Conservation (phyloP, 139 green algal species). For the Chlorella sp. region DNA sequence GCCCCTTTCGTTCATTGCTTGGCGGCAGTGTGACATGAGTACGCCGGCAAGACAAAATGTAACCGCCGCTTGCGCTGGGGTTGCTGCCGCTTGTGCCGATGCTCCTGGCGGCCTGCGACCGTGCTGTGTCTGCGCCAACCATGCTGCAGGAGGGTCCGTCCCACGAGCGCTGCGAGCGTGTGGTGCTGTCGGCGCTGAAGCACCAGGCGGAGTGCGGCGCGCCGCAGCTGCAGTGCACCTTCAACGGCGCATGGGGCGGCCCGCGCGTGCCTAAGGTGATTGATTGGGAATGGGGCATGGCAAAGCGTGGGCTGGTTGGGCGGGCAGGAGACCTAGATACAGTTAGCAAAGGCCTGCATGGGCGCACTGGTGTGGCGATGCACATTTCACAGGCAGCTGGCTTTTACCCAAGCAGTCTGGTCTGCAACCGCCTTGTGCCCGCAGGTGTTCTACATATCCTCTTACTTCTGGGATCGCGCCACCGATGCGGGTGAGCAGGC, state of each 20-base stretch:
- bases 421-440: too few relatives aligned
- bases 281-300: too few relatives aligned
- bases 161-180: slow-evolving; percentile 39
- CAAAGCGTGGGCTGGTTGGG: too few relatives aligned
- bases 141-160: slow-evolving; percentile 17
- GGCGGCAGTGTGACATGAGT: too few relatives aligned
- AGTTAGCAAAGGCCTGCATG: too few relatives aligned
- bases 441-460: slow-evolving; percentile 88
- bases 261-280: slow-evolving; percentile 32
- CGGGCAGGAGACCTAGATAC: too few relatives aligned
- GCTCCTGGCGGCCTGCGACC: too few relatives aligned
- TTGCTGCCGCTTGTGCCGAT: too few relatives aligned
- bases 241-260: slow-evolving; percentile 92
- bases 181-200: slow-evolving; percentile 49
- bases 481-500: slow-evolving; percentile 52
- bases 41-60: not conserved
- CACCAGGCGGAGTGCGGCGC: slow-evolving; percentile 58
- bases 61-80: not conserved
- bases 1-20: too few relatives aligned
- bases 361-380: too few relatives aligned
- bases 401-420: too few relatives aligned
- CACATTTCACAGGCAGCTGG: too few relatives aligned
- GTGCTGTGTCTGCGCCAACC: not conserved
- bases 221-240: slow-evolving; percentile 87
- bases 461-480: slow-evolving; percentile 97